Evolutionary conservation across 257 asterid species (phyloP).

Genomic region (Scutellaria minor): DNA sequence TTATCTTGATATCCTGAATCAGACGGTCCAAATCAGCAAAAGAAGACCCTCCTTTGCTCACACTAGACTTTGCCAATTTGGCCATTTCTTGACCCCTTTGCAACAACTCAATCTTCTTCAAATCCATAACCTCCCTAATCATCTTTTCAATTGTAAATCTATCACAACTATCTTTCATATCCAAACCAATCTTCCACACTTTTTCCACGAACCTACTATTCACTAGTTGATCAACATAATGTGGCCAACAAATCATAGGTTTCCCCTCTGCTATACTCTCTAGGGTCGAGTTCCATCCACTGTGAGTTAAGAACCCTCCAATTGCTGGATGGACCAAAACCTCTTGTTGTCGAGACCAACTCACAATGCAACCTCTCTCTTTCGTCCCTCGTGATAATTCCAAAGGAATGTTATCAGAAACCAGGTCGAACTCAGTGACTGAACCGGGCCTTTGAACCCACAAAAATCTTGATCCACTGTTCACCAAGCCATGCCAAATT

Average conservation of each 20-base stretch:
- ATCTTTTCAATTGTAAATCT: conserved; percentile 48
- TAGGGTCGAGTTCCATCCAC: conserved; percentile 58
- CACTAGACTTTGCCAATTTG: conserved; percentile 36
- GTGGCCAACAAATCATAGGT: conserved; percentile 63
- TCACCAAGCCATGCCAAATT: conserved; percentile 61
- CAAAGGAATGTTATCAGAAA: conserved; percentile 18
- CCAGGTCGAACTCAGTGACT: conserved; percentile 19
- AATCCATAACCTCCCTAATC: conserved; percentile 57
- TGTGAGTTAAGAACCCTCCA: conserved; percentile 50
- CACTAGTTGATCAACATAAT: conserved; percentile 49
- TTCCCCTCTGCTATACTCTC: conserved; percentile 49
- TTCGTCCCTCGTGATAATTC: conserved; percentile 36
- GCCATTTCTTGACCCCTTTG: conserved; percentile 38
- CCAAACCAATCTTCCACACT: conserved; percentile 56
- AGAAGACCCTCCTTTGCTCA: conserved; percentile 51
- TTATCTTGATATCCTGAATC: conserved; percentile 42
- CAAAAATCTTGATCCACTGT: conserved; percentile 57
- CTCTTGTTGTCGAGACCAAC: conserved; percentile 55
- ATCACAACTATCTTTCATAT: conserved; percentile 62
- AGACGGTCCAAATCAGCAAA: conserved; percentile 44
- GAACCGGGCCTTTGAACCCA: conserved; percentile 66
- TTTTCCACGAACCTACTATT: conserved; percentile 51
- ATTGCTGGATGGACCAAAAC: conserved; percentile 45
- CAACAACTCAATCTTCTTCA: conserved; percentile 49
- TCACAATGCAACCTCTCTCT: conserved; percentile 47